phyloP scores from a whole-genome alignment of 2,329 filamentous ascomycete genomes.

The Xylariaceae sp. region DNA sequence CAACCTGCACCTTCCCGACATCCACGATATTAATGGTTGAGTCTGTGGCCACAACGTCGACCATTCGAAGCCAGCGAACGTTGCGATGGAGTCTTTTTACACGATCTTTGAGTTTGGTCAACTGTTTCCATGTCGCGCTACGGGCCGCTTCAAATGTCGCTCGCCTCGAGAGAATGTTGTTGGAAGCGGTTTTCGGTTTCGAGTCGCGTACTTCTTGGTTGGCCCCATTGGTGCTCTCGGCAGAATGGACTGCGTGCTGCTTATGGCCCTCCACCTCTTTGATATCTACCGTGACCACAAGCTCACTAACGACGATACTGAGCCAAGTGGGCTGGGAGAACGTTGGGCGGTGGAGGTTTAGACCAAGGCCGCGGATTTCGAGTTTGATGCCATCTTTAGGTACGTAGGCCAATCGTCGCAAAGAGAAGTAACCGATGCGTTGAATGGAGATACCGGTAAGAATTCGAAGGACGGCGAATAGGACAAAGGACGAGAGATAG shows the following conservation, averaged over 20 bases:
- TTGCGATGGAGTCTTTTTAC: constrained; percentile 83
- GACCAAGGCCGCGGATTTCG: constrained; percentile 81
- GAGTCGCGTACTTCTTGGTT: constrained; percentile 12
- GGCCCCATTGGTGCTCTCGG: constrained; percentile 23
- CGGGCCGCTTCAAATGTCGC: constrained; percentile 35
- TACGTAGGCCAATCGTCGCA: constrained; percentile 86
- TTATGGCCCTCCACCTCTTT: constrained; percentile 56
- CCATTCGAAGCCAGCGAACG: constrained; percentile 82
- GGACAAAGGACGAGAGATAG: constrained; percentile 86
- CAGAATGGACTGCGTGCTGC: constrained; percentile 25
- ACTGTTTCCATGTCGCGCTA: constrained; percentile 74
- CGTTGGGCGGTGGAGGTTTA: constrained; percentile 87
- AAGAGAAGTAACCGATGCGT: constrained; percentile 85
- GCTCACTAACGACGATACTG: constrained; percentile 81
- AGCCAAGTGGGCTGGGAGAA: constrained; percentile 97
- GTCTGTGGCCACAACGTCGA: constrained; percentile 82
- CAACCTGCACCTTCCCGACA: constrained; percentile 80
- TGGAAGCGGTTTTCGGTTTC: constrained; percentile 20
- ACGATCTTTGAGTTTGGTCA: constrained; percentile 76
- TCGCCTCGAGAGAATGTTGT: constrained; percentile 20
- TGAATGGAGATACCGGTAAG: constrained; percentile 94
- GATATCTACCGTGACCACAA: constrained; percentile 79
- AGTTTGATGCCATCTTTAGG: constrained; percentile 84
- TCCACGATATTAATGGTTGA: constrained; percentile 72
- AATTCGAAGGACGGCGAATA: constrained; percentile 90